Evolutionary conservation across 2,329 filamentous ascomycete genomes (phyloP), one percentile per base, ranked within the genome.

Genomic region (Zymoseptoria pseudotritici): DNA sequence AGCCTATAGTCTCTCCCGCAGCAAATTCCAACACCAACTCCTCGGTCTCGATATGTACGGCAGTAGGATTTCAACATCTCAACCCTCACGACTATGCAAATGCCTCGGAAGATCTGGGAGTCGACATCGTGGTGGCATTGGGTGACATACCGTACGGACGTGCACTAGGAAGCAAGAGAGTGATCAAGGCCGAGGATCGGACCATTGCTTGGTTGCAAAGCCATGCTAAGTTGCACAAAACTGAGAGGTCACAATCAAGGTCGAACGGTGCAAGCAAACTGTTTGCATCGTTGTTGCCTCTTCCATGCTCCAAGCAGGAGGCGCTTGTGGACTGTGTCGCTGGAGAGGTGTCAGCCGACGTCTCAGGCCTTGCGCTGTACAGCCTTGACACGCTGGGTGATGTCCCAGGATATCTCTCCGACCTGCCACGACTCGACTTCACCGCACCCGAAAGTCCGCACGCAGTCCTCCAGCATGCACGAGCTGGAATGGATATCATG

Each of bases 151-250:
- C 92, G 9, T 80, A 82, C 31, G 82, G 83, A 66, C 77, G 77
- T 58, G 64, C 68, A 17, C 58, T 71, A 56, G 67, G 69, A 24
- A 68, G 64, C 26, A 96, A 95, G 75, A 83, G 92, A 53, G 83
- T 88, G 53, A 80, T 85, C 42, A 91, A 90, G 69, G 97, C 96
- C 86, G 87, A 86, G 22, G 91, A 94, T 70, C 82, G 93, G 59
- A 96, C 90, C 0, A 88, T 94, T 71, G 82, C 83, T 46, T 97
- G 91, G 90, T 79, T 93, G 19, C 82, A 84, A 22, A 83, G 88
- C 63, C 84, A 91, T 55, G 78, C 91, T 42, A 75, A 62, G 20
- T 31, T 63, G 11, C 56, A 64, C 26, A 55, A 57, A n/a, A 26
- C n/a, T 4, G 24, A 4, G 10, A 46, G 11, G 17, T 4, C 36